These are phyloP conservation scores for Calonectria ilicicola DNA, from an alignment of 2,329 filamentous ascomycete genomes.

Conservation along the genomic window DNA sequence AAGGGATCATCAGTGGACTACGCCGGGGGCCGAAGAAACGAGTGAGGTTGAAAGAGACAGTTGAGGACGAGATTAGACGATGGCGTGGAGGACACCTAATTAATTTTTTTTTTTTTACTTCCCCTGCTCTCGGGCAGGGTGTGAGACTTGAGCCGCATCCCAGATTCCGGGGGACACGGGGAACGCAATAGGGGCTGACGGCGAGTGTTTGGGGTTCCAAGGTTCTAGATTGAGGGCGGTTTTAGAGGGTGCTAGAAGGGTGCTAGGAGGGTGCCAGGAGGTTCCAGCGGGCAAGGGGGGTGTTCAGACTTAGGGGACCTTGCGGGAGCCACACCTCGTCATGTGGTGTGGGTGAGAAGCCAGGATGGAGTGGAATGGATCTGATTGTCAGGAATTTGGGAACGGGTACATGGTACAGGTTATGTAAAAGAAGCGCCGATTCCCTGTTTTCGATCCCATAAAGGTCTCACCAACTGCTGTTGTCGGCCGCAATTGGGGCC, in stretches of 20 bases:
- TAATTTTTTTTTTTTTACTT: not conserved
- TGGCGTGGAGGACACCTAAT: slow-evolving; percentile 10
- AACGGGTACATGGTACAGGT: slow-evolving; percentile 4
- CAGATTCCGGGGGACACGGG: slow-evolving; percentile 2
- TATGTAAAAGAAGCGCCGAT: not conserved
- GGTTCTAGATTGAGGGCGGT: not conserved
- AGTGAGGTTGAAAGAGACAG: slow-evolving; percentile 8
- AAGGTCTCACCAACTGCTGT: not conserved
- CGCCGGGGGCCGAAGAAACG: not conserved
- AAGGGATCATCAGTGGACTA: not conserved
- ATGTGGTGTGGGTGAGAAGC: not conserved
- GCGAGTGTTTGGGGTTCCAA: not conserved
- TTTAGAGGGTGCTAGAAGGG: no score
- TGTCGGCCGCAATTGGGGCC: not conserved
- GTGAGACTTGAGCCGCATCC: slow-evolving; percentile 5
- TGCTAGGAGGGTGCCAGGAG: not conserved
- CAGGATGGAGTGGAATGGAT: not conserved
- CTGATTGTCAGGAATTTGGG: slow-evolving; percentile 8
- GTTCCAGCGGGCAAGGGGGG: slow-evolving; percentile 1
- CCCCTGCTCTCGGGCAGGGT: not conserved
- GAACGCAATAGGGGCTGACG: not conserved
- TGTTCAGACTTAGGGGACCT: not conserved
- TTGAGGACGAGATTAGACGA: not conserved
- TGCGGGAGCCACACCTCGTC: not conserved
- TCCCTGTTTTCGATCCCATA: not conserved